Percentiles rank a stretch among this genome's conserved stretches.
Evolutionary conservation across 495 filamentous ascomycete genomes (phyloP).

Genomic region (Pyrenopolyporus hunteri): DNA sequence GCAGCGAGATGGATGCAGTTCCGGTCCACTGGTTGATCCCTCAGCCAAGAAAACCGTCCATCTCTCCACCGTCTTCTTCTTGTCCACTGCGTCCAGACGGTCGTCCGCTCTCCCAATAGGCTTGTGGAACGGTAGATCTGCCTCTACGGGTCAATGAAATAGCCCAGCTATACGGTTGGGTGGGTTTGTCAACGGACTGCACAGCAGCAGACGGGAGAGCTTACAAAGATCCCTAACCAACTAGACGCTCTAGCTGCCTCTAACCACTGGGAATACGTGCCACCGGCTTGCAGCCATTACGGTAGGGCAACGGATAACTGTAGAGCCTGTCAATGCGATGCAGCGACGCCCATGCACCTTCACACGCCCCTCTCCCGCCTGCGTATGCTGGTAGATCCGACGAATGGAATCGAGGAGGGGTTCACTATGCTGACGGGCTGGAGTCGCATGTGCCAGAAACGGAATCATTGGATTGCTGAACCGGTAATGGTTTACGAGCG

Average conservation of each 20-base stretch:
- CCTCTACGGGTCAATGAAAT: constrained; percentile 9
- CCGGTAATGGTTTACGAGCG: constrained; percentile 28
- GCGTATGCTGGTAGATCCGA: constrained; percentile 1
- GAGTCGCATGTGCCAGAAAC: constrained; percentile 26
- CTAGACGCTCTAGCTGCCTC: too few relatives aligned
- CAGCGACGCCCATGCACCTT: neutral
- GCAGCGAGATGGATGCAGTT: constrained; percentile 41
- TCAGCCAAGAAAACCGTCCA: constrained; percentile 39
- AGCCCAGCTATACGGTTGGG: constrained; percentile 32
- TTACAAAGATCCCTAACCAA: constrained; percentile 30
- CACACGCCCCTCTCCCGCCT: constrained; percentile 7
- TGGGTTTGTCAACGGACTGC: constrained; percentile 13
- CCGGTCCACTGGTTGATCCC: constrained; percentile 41
- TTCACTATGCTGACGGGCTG: constrained; percentile 27
- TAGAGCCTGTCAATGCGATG: constrained; percentile 5
- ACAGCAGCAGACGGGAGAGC: too few relatives aligned
- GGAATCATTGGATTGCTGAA: constrained; percentile 23
- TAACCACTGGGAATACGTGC: constrained; percentile 35
- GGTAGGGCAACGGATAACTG: constrained; percentile 31
- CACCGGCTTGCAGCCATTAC: constrained; percentile 33
- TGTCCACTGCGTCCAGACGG: constrained; percentile 6
- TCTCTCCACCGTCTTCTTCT: constrained; percentile 35
- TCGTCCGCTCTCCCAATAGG: constrained; percentile 17
- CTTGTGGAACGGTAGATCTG: constrained; percentile 28
- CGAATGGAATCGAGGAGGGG: constrained; percentile 18